phyloP scores from a whole-genome alignment of 1,284 basidiomycete genomes.

The Ganoderma lucidum region DNA sequence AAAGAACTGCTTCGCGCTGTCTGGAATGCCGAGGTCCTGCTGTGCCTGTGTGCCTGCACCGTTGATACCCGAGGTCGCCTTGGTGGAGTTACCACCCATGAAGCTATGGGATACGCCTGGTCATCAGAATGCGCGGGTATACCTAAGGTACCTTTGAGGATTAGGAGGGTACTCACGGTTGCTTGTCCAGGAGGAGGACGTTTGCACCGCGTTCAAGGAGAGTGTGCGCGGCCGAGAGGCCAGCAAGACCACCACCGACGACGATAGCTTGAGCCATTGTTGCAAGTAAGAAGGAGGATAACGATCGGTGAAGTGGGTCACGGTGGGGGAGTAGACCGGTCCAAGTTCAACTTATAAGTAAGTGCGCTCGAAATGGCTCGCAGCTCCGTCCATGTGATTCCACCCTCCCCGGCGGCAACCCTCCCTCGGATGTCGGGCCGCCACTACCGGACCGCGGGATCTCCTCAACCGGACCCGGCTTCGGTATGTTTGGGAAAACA shows the following conservation, averaged over 20 bases:
- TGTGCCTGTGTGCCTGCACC: slow-evolving; percentile 89
- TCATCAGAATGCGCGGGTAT: slow-evolving; percentile 2
- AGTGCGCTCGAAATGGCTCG: neutral
- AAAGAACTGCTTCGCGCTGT: slow-evolving; percentile 88
- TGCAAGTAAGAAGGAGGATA: neutral
- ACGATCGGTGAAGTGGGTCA: neutral
- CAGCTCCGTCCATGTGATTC: neutral
- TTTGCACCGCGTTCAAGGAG: slow-evolving; percentile 96
- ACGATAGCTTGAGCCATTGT: slow-evolving; percentile 60
- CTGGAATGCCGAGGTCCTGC: slow-evolving; percentile 81
- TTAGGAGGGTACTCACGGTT: slow-evolving; percentile 53
- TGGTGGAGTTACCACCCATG: slow-evolving; percentile 96
- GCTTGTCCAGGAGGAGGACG: slow-evolving; percentile 92
- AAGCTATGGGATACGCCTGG: slow-evolving; percentile 56
- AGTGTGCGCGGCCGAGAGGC: slow-evolving; percentile 94
- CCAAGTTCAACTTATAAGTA: neutral
- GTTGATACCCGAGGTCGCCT: slow-evolving; percentile 94
- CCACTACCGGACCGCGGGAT: too few relatives aligned
- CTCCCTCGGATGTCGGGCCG: too few relatives aligned
- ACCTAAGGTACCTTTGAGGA: neutral
- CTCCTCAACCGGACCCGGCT: neutral
- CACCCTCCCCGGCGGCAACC: neutral
- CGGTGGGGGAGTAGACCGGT: neutral
- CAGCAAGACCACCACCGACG: slow-evolving; percentile 93
- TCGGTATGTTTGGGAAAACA: neutral